Conservation (phyloP, 1,284 basidiomycete species). For the Phellopilus nigrolimitatus region DNA sequence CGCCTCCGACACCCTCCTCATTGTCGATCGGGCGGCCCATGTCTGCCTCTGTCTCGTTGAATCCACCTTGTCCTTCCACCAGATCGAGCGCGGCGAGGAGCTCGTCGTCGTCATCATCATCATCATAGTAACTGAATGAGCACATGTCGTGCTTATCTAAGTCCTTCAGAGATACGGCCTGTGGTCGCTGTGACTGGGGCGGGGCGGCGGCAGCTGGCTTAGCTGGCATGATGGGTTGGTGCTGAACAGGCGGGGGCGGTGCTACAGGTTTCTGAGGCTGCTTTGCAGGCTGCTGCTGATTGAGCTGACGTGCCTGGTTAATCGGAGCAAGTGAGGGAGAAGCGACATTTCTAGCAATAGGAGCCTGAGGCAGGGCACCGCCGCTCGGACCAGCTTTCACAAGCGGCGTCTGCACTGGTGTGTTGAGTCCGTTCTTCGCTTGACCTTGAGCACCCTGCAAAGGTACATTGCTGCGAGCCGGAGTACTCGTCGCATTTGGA, state of each 20-base stretch:
- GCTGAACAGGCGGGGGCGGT: neutral
- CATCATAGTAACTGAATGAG: conserved; percentile 47
- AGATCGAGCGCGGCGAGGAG: conserved; percentile 57
- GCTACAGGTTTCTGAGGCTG: neutral
- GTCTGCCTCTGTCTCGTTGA: conserved; percentile 26
- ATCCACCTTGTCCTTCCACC: conserved; percentile 45
- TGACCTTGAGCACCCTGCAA: neutral
- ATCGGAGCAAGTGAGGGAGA: neutral
- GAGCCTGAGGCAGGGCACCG: neutral
- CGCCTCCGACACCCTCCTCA: conserved; percentile 35
- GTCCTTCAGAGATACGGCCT: neutral
- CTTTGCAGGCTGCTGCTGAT: neutral
- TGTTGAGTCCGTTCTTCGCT: conserved; percentile 7
- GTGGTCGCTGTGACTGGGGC: neutral
- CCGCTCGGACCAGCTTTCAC: conserved; percentile 5
- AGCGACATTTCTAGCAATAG: neutral
- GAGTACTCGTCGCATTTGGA: conserved; percentile 21
- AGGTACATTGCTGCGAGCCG: conserved; percentile 1
- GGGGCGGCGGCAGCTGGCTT: neutral
- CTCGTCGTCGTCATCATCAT: conserved; percentile 65
- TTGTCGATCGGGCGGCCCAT: conserved; percentile 41
- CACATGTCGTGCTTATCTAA: conserved; percentile 39
- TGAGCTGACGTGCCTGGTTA: neutral
- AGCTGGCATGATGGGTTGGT: neutral
- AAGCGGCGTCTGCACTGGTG: conserved; percentile 19